A percentile compares a stretch with the other conserved stretches of the same genome.
Evolutionary conservation across 2,329 filamentous ascomycete species (phyloP).

Genomic region (Phialocephala subalpina): DNA sequence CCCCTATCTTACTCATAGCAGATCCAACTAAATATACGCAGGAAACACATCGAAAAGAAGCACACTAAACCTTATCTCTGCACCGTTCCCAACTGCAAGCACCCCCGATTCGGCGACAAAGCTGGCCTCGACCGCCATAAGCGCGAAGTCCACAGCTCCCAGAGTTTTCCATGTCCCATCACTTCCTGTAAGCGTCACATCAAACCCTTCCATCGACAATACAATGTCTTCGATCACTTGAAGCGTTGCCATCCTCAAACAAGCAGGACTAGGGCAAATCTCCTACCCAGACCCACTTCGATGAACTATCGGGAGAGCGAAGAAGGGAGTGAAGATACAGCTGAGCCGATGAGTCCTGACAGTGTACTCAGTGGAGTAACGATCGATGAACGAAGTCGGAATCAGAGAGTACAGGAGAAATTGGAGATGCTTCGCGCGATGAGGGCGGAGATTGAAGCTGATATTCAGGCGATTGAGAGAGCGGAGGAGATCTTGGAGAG

Average conservation of each 20-base stretch:
- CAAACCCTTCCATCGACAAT: conserved; percentile 25
- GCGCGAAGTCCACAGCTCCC: conserved; percentile 30
- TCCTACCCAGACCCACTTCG: not conserved
- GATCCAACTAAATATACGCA: not conserved
- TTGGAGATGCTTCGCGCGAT: not conserved
- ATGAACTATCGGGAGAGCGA: not conserved
- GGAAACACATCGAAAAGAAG: conserved; percentile 4
- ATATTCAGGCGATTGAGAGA: conserved; percentile 9
- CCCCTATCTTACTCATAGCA: no score
- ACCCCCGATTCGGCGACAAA: conserved; percentile 26
- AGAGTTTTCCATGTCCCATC: conserved; percentile 25
- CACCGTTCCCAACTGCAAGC: conserved; percentile 1
- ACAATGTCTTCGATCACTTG: conserved; percentile 31
- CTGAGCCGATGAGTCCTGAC: not conserved
- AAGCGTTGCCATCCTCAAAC: conserved; percentile 26
- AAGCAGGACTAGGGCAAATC: not conserved
- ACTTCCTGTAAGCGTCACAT: conserved; percentile 30
- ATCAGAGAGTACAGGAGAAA: not conserved
- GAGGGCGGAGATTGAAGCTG: not conserved
- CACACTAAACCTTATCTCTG: conserved; percentile 6
- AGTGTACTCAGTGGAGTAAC: not conserved
- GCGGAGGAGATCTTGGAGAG: not conserved
- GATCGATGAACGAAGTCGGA: not conserved
- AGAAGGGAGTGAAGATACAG: not conserved
- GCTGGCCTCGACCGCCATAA: conserved; percentile 28